Evolutionary conservation across 1,139 yeast species (phyloP).

Genomic region (Lodderomyces metapsilosis): DNA sequence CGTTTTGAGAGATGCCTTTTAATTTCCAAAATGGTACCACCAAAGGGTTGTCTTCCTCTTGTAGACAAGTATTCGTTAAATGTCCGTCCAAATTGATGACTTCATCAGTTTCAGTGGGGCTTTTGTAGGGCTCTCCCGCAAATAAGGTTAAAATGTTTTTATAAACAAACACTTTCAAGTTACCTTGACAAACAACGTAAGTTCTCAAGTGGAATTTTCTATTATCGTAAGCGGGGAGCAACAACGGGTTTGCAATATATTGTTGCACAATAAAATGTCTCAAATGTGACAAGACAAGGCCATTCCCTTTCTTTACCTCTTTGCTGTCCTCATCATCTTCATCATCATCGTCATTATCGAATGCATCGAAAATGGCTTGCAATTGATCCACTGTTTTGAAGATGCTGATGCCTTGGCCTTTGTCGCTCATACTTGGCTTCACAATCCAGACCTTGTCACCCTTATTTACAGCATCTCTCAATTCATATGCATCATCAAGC

Average conservation of each 20-base stretch:
- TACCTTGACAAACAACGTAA: constrained; percentile 77
- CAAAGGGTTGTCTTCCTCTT: constrained; percentile 43
- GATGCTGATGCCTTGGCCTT: constrained; percentile 91
- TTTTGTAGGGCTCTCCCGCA: constrained; percentile 54
- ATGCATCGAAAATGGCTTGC: constrained; percentile 78
- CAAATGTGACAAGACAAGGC: constrained; percentile 78
- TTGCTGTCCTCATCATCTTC: constrained; percentile 49
- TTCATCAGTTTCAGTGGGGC: constrained; percentile 33
- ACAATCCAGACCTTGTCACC: constrained; percentile 78
- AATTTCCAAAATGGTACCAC: constrained; percentile 72
- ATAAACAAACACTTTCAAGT: constrained; percentile 74
- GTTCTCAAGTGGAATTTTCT: constrained; percentile 87
- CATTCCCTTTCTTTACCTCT: constrained; percentile 38
- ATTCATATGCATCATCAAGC: constrained; percentile 85
- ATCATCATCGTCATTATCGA: constrained; percentile 68
- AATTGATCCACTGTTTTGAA: constrained; percentile 77
- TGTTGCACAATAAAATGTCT: constrained; percentile 90
- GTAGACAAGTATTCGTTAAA: constrained; percentile 90
- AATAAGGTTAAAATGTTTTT: constrained; percentile 77
- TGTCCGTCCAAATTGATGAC: constrained; percentile 63
- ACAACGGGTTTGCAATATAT: constrained; percentile 65
- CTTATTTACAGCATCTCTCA: constrained; percentile 69
- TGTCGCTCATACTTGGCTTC: constrained; percentile 95
- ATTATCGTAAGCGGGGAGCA: constrained; percentile 57
- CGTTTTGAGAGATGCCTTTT: constrained; percentile 34